These are phyloP conservation scores for Fonsecaea multimorphosa DNA, from an alignment of 2,329 filamentous ascomycete species.

Conservation along the genomic window DNA sequence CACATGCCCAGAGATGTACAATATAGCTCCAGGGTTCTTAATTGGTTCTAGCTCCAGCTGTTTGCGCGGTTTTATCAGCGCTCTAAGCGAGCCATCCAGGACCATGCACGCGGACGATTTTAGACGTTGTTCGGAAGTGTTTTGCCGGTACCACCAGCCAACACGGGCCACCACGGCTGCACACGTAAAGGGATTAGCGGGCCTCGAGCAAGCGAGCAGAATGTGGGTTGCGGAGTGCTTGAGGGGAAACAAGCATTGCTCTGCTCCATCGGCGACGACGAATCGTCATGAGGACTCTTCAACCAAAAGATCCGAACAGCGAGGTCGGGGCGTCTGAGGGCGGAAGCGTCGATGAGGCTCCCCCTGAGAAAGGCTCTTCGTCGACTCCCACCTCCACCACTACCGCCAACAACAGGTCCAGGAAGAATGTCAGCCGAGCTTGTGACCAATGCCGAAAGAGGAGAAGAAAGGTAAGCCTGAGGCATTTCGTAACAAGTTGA, in stretches of 20 bases:
- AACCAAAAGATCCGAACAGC: not conserved
- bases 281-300: not conserved
- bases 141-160: too few relatives aligned
- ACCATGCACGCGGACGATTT: not conserved
- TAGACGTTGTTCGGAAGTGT: not conserved
- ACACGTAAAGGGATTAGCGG: not conserved
- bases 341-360: not conserved
- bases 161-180: too few relatives aligned
- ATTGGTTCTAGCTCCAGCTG: not conserved
- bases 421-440: conserved; percentile 2
- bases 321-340: not conserved
- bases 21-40: not conserved
- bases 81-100: not conserved
- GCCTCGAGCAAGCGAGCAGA: not conserved
- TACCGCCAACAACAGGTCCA: not conserved
- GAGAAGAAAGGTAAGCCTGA: conserved; percentile 1
- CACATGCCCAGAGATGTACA: not conserved
- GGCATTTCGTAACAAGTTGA: not conserved
- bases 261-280: not conserved
- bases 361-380: not conserved
- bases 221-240: not conserved
- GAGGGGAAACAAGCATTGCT: not conserved
- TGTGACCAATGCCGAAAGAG: conserved; percentile 2
- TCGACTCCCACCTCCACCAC: not conserved
- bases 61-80: not conserved